Conservation (phyloP, 192 early-diverging fungal species). For the Pilaira anomala region DNA sequence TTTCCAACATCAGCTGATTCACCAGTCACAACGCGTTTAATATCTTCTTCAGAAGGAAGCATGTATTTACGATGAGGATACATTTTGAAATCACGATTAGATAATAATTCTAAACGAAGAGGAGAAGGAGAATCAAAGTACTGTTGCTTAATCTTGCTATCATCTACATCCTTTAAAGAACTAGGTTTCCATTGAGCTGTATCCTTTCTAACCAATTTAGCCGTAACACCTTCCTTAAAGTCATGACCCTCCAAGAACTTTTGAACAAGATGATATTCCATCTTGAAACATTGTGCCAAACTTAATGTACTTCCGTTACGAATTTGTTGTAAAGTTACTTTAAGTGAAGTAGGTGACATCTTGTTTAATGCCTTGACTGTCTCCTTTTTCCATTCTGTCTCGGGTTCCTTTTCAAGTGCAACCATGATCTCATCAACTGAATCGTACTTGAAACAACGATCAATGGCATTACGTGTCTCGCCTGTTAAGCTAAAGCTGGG, state of each 20-base stretch:
- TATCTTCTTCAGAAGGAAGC: slow-evolving; percentile 66
- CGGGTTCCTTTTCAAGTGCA: slow-evolving; percentile 71
- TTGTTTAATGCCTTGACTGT: slow-evolving; percentile 60
- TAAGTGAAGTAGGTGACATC: slow-evolving; percentile 86
- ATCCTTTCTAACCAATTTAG: slow-evolving; percentile 69
- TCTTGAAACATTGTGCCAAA: slow-evolving; percentile 78
- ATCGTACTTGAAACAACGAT: slow-evolving; percentile 79
- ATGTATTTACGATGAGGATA: slow-evolving; percentile 61
- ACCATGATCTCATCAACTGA: slow-evolving; percentile 81
- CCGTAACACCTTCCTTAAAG: slow-evolving; percentile 86
- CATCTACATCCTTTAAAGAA: slow-evolving; percentile 47
- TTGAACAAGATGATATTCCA: slow-evolving; percentile 83
- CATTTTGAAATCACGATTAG: slow-evolving; percentile 38
- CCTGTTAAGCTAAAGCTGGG: slow-evolving; percentile 41
- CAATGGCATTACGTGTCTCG: slow-evolving; percentile 63
- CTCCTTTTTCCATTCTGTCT: slow-evolving; percentile 61
- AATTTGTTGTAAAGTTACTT: slow-evolving; percentile 84
- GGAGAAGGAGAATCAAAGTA: slow-evolving; percentile 52
- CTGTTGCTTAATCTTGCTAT: slow-evolving; percentile 44
- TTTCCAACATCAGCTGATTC: slow-evolving; percentile 60
- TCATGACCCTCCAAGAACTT: slow-evolving; percentile 74
- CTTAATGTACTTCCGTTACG: slow-evolving; percentile 61
- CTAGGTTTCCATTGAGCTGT: slow-evolving; percentile 74
- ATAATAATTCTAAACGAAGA: slow-evolving; percentile 39
- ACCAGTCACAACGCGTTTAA: slow-evolving; percentile 60